Evolutionary conservation across 2,329 filamentous ascomycete species (phyloP).

Genomic region (Alternaria longipes): DNA sequence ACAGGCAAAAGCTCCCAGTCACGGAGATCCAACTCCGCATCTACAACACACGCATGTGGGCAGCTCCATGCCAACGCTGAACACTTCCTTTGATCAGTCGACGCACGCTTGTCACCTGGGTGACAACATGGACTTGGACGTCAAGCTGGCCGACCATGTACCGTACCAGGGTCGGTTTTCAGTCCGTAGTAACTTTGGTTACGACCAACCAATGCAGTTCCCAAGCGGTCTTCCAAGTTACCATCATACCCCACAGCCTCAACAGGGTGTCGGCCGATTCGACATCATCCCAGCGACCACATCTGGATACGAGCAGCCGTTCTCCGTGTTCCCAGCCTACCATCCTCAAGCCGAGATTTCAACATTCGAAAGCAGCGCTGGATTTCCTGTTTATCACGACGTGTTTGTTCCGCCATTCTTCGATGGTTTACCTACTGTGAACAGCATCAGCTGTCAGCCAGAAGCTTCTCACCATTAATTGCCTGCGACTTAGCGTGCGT

Average conservation of each 20-base stretch:
- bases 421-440: constrained; percentile 19
- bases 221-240: constrained; percentile 8
- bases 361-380: constrained; percentile 7
- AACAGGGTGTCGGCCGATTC: neutral
- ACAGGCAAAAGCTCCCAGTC: neutral
- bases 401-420: constrained; percentile 15
- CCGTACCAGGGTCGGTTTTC: constrained; percentile 7
- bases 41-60: neutral
- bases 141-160: constrained; percentile 12
- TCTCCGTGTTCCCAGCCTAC: constrained; percentile 17
- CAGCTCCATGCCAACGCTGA: constrained; percentile 5
- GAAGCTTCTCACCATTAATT: constrained; percentile 1
- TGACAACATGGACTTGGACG: constrained; percentile 21
- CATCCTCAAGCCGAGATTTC: constrained; percentile 1
- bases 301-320: constrained; percentile 18
- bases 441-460: constrained; percentile 3
- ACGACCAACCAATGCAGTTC: constrained; percentile 18
- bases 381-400: constrained; percentile 11
- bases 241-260: constrained; percentile 1
- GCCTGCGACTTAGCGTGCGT: neutral
- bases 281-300: neutral
- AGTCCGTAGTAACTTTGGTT: constrained; percentile 5
- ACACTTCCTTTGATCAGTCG: constrained; percentile 19
- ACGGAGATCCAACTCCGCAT: neutral
- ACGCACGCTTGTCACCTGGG: constrained; percentile 13